Evolutionary conservation across 2,329 filamentous ascomycete species (phyloP), one percentile per base, ranked within the genome.

Genomic region (Herpotrichia juniperi): DNA sequence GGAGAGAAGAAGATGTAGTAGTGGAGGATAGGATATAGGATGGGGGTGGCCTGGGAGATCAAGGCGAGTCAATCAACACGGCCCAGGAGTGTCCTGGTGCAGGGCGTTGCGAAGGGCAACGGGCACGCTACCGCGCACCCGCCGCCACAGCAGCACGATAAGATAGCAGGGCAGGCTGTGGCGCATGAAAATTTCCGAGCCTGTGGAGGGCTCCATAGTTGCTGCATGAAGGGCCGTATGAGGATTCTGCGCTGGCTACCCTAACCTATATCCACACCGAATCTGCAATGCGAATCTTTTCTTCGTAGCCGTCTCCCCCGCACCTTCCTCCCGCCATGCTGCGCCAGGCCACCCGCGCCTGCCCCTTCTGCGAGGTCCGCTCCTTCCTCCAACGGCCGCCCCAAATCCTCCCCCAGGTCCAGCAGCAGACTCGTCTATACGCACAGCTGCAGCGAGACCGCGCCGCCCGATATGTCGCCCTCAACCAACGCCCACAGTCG

Each of bases 351-450:
- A 34, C 60, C n/a, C 61, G 65, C 17, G 49, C 62, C 35, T 80
- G 78, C 57, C 74, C 74, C 8, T 74, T 78, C 52, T 81, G 78
- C 68, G 75, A 78, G 58, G 66, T 64, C 39, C 62, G 68, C 46
- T 58, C 67, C 12, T 46, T 72, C 37, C 59, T 68, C 7, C 46
- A 30, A 19, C 54, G 43, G 1, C 50, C 48, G 7, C 19, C 42
- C n/a, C 26, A 26, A 14, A 11, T 11, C 37, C 28, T 47, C 9
- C 39, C 39, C 28, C 31, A 50, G 39, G 35, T 60, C 71, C 77
- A 73, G 71, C 72, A 72, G 48, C 64, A 72, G 28, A 58, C 62
- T 17, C 73, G 79, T 22, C 66, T 70, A n/a, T 73, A 72, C 66
- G 58, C 65, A 51, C 57, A 74, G 54, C 43, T 63, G 10, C 67